Evolutionary conservation across 805 yeast species (phyloP).

Genomic region (Cephaloascus albidus): DNA sequence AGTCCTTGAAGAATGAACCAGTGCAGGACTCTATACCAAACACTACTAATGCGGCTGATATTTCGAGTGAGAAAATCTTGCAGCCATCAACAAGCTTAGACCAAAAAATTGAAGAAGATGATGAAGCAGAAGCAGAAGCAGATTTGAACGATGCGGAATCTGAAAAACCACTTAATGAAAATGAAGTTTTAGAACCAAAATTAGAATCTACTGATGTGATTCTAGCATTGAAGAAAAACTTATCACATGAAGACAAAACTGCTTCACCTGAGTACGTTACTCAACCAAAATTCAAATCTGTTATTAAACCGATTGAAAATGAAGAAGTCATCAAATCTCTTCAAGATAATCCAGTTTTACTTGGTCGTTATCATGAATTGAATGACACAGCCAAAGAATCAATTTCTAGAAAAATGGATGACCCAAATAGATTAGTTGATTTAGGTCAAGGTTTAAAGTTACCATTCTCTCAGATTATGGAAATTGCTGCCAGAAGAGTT

Average conservation of each 20-base stretch:
- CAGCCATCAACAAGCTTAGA: not conserved
- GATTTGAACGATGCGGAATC: conserved; percentile 1
- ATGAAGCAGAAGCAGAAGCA: conserved; percentile 1
- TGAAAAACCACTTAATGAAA: conserved; percentile 5
- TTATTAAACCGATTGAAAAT: conserved; percentile 3
- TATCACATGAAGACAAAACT: too few relatives aligned
- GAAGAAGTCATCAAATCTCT: conserved; percentile 23
- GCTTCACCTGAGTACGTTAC: too few relatives aligned
- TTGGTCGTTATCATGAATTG: conserved; percentile 38
- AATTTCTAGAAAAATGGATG: conserved; percentile 32
- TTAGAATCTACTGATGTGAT: too few relatives aligned
- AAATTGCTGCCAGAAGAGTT: conserved; percentile 44
- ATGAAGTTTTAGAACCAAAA: conserved; percentile 3
- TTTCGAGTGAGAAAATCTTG: not conserved
- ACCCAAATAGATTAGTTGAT: conserved; percentile 38
- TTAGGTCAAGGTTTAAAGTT: conserved; percentile 45
- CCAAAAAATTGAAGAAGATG: conserved; percentile 9
- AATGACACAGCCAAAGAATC: conserved; percentile 38
- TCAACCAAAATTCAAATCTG: too few relatives aligned
- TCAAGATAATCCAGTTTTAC: conserved; percentile 37
- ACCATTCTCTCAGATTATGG: conserved; percentile 47
- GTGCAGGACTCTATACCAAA: too few relatives aligned
- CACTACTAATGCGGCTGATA: conserved; percentile 1
- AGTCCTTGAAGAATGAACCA: not conserved
- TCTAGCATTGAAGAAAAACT: too few relatives aligned